Evolutionary conservation across 257 asterid species (phyloP).

Genomic region (Forsythia suspensa): DNA sequence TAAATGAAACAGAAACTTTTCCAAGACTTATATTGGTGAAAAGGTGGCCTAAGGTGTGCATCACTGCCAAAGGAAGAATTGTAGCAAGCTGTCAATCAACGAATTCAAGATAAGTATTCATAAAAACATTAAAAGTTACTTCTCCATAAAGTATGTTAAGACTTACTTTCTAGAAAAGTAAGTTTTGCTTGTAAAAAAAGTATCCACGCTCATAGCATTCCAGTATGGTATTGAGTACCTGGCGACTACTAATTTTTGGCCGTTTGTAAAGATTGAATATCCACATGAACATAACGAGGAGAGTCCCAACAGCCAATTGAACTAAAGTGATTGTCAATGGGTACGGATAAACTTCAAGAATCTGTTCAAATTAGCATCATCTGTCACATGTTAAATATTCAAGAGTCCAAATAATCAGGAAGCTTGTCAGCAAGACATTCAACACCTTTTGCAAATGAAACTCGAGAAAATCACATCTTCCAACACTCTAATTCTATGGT

Average conservation of each 20-base stretch:
- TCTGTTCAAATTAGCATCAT: slow-evolving; percentile 39
- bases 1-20: slow-evolving; percentile 87
- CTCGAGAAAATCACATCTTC: too few relatives aligned
- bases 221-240: slow-evolving; percentile 43
- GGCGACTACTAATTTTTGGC: slow-evolving; percentile 77
- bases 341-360: slow-evolving; percentile 66
- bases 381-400: background rate
- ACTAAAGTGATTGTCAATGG: slow-evolving; percentile 67
- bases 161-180: background rate
- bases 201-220: background rate
- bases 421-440: background rate
- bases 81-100: slow-evolving; percentile 64
- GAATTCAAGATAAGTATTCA: background rate
- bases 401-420: background rate
- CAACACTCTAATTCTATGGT: too few relatives aligned
- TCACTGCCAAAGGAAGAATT: slow-evolving; percentile 80
- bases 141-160: background rate
- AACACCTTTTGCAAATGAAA: too few relatives aligned
- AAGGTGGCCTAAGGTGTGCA: slow-evolving; percentile 83
- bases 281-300: slow-evolving; percentile 73
- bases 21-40: slow-evolving; percentile 97
- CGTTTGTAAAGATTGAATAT: slow-evolving; percentile 59
- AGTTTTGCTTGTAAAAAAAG: background rate
- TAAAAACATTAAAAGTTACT: background rate
- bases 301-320: slow-evolving; percentile 77